Conservation (phyloP, 2,329 filamentous ascomycete species). For the Hortaea werneckii region DNA sequence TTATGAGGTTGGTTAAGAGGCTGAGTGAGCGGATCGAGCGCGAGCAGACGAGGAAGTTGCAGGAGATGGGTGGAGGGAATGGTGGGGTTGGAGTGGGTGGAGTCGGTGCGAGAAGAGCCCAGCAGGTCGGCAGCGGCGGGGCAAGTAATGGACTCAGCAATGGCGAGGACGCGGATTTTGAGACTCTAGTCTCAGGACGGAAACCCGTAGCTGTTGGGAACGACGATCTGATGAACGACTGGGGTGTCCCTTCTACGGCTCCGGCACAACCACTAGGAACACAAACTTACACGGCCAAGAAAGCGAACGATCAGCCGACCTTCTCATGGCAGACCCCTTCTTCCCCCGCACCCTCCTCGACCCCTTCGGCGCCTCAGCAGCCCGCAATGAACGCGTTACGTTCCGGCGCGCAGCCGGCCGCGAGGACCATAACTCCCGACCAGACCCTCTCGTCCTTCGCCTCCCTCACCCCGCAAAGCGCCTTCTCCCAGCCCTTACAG, state of each 20-base stretch:
- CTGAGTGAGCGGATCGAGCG: slow-evolving; percentile 73
- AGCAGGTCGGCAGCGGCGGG: background rate
- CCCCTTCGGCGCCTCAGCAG: slow-evolving; percentile 7
- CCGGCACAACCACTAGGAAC: slow-evolving; percentile 15
- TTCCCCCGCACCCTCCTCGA: slow-evolving; percentile 1
- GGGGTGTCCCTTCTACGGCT: slow-evolving; percentile 28
- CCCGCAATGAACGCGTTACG: slow-evolving; percentile 7
- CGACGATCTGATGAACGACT: slow-evolving; percentile 34
- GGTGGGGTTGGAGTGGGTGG: background rate
- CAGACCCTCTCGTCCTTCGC: slow-evolving; percentile 23
- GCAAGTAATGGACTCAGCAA: slow-evolving; percentile 46
- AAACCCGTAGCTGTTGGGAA: slow-evolving; percentile 26
- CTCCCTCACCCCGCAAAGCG: slow-evolving; percentile 27
- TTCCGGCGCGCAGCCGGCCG: slow-evolving; percentile 6
- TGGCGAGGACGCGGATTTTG: slow-evolving; percentile 68
- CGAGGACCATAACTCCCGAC: slow-evolving; percentile 27
- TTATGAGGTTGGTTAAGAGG: slow-evolving; percentile 79
- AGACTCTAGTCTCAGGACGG: slow-evolving; percentile 75
- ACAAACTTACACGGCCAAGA: background rate
- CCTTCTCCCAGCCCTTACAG: slow-evolving; percentile 30
- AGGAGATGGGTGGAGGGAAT: slow-evolving; percentile 55
- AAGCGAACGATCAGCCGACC: slow-evolving; percentile 18
- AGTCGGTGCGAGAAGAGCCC: background rate
- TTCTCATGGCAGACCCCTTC: slow-evolving; percentile 36
- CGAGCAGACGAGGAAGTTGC: slow-evolving; percentile 79